These are phyloP conservation scores for Kwoniella sp. DNA, from an alignment of 768 basidiomycete genomes.

Conservation along the genomic window DNA sequence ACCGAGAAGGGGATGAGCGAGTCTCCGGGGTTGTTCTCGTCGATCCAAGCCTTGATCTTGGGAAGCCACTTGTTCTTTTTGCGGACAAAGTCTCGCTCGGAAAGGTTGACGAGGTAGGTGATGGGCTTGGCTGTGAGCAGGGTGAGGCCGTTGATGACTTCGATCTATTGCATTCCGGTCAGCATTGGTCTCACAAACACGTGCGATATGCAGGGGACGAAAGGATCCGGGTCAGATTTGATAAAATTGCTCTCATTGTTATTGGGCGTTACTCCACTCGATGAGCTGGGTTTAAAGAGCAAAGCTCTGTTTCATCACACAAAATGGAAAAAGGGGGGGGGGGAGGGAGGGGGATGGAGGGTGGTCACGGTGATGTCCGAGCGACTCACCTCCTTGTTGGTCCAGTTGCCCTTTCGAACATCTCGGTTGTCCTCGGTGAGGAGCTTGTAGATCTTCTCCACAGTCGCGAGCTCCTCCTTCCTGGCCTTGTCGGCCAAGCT, in stretches of 20 bases:
- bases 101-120: conserved; percentile 95
- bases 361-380: background rate
- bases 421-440: conserved; percentile 77
- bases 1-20: conserved; percentile 95
- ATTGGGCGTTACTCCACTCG: conserved; percentile 88
- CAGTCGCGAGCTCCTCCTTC: conserved; percentile 88
- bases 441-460: conserved; percentile 77
- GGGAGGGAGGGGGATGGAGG: background rate
- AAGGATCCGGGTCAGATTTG: conserved; percentile 34
- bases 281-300: conserved; percentile 94
- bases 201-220: no score
- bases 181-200: background rate
- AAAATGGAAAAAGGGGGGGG: conserved; percentile 19
- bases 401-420: conserved; percentile 89
- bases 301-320: conserved; percentile 73
- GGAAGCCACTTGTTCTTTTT: conserved; percentile 99
- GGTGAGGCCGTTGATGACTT: conserved; percentile 57
- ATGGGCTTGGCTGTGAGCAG: conserved; percentile 95
- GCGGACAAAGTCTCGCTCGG: conserved; percentile 86
- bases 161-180: conserved; percentile 28
- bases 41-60: conserved; percentile 98
- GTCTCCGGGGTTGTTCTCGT: conserved; percentile 92
- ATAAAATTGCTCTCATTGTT: conserved; percentile 58
- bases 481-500: conserved; percentile 88
- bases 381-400: conserved; percentile 81